Conservation (phyloP, 208 protist genomes). For the Leishmania lainsoni region DNA sequence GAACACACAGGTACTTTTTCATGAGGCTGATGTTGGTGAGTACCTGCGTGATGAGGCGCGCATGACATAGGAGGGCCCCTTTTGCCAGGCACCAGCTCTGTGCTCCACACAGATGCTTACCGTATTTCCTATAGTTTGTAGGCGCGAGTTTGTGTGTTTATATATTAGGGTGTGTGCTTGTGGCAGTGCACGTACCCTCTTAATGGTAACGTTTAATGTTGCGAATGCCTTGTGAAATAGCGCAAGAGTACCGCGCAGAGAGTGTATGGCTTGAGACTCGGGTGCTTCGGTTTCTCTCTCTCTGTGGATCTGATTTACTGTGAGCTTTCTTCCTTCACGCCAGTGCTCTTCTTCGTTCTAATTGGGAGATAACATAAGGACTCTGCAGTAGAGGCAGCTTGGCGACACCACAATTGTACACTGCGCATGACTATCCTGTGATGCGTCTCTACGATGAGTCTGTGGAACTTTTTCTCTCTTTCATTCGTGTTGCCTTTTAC, state of each 20-base stretch:
- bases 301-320: not conserved
- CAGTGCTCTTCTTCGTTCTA: not conserved
- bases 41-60: constrained; percentile 98
- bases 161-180: not conserved
- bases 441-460: not conserved
- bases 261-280: not conserved
- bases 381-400: not conserved
- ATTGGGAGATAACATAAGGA: too few relatives aligned
- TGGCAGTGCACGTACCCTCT: not conserved
- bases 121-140: not conserved
- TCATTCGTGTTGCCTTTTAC: not conserved
- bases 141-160: not conserved
- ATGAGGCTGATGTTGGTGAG: constrained; percentile 98
- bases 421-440: not conserved
- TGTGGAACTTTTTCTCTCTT: not conserved
- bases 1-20: constrained; percentile 96
- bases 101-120: not conserved
- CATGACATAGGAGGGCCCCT: constrained; percentile 59
- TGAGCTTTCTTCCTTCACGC: not conserved
- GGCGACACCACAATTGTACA: not conserved
- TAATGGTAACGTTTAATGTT: constrained; percentile 15
- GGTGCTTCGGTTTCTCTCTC: not conserved
- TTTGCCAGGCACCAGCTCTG: not conserved
- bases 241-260: not conserved
- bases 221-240: not conserved